phyloP scores from a whole-genome alignment of 2,329 filamentous ascomycete species.

The Hymenoscyphus salicellus region DNA sequence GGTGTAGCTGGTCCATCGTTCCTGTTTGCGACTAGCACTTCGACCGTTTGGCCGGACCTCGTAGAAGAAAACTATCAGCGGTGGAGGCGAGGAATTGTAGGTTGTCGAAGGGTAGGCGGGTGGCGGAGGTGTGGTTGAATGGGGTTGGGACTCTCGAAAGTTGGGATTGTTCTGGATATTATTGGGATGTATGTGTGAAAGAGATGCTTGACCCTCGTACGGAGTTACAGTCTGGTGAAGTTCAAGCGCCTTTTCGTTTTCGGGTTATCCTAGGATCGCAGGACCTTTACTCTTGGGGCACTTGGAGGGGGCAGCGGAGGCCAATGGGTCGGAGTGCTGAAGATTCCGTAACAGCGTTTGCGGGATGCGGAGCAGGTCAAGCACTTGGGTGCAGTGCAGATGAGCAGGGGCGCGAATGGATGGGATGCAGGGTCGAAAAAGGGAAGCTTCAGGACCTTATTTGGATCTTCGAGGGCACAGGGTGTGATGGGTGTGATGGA shows the following conservation, averaged over 20 bases:
- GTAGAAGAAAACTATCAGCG: neutral
- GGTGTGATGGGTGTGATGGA: neutral
- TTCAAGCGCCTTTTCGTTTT: neutral
- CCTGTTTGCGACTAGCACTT: slow-evolving; percentile 21
- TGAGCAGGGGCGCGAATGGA: neutral
- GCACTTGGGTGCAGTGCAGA: neutral
- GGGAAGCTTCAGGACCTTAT: neutral
- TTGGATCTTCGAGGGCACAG: neutral
- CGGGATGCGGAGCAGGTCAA: neutral
- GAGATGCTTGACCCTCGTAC: no score
- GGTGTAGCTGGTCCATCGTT: slow-evolving; percentile 32
- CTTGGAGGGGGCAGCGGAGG: neutral
- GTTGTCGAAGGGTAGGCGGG: neutral
- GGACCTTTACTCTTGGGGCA: neutral
- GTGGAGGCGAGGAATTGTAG: neutral
- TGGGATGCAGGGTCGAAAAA: neutral
- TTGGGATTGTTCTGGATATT: neutral
- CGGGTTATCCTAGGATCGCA: slow-evolving; percentile 1
- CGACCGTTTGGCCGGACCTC: slow-evolving; percentile 13
- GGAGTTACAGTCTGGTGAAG: no score
- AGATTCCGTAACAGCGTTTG: neutral
- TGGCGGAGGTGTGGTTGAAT: neutral
- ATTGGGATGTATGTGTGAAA: no score
- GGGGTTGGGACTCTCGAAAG: neutral
- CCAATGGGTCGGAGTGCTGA: slow-evolving; percentile 1